Base-by-base conservation (phyloP, 1,284 basidiomycete genomes). In the Mrakiaceae sp. region DNA sequence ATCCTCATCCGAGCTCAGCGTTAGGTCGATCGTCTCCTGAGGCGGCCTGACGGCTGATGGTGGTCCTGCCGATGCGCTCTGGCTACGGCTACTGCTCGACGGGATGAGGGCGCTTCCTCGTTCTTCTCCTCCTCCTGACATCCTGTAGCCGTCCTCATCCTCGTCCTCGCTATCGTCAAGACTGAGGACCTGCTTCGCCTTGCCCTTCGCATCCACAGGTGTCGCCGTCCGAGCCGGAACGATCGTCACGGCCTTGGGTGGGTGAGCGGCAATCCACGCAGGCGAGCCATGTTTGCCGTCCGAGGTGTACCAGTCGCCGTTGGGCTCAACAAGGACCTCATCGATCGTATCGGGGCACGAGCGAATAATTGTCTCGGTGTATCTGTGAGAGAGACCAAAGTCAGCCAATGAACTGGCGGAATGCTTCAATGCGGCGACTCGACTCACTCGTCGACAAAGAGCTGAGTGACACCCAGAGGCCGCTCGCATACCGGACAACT, bases 401-500 rank as follows among this genome's bases (percentile, higher is more conserved):
- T 39, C 7, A 57, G 47, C 64, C 27, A 39, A 10, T 27, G 53
- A 55, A 8, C n/a, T 55, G 16, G 11, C n/a, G 11, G 14, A 14
- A 57, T 44, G 39, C 6, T 39, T 44, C 55, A 9, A 27, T 6
- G 12, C 8, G 4, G 39, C 16, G 0, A 72, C 70, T 3, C 71
- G 16, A 76, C 86, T 68, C 75, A 94, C 88, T 90, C 92, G 74
- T 98, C 95, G 67, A 96, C 82, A 59, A 95, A 86, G 46, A 99
- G 77, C 66, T 97, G 90, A 50, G 88, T 87, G 10, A 84, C 79
- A 68, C 86, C 83, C 64, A 98, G 76, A 46, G 80, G 79, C 71
- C 84, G 86, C 74, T 90, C 90, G 76, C 96, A 98, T 50, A 93
- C 87, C n/a, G 96, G 95, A 75, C 96, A 98, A 51, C 87, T 76